Evolutionary conservation across 2,329 filamentous ascomycete species (phyloP).

Genomic region (Ophiostoma angusticollis): DNA sequence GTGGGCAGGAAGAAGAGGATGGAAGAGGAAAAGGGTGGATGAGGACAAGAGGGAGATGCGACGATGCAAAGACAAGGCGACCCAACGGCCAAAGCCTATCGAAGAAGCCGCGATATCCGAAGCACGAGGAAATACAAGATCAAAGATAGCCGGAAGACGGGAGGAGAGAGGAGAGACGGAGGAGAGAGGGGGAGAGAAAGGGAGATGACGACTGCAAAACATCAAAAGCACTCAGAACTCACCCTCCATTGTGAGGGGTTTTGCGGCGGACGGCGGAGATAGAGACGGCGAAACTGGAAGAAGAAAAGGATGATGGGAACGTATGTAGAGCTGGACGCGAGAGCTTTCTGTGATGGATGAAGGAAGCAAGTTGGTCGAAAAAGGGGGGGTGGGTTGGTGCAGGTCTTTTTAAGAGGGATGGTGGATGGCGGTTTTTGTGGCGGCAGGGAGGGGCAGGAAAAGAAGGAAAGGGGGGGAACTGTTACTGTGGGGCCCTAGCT

Average conservation of each 20-base stretch:
- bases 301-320: conserved; percentile 22
- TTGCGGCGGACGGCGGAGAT: conserved; percentile 19
- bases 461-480: conserved; percentile 4
- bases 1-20: conserved; percentile 3
- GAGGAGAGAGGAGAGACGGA: not conserved
- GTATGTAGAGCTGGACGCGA: conserved; percentile 19
- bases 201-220: not conserved
- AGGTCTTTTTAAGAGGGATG: conserved; percentile 7
- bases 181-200: not conserved
- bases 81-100: too few relatives aligned
- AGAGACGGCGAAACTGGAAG: conserved; percentile 16
- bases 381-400: conserved; percentile 19
- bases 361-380: conserved; percentile 23
- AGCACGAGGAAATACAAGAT: not conserved
- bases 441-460: conserved; percentile 5
- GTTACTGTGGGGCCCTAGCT: too few relatives aligned
- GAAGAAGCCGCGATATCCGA: not conserved
- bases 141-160: not conserved
- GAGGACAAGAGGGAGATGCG: not conserved
- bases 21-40: not conserved
- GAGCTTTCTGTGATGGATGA: conserved; percentile 15
- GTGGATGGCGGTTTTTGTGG: conserved; percentile 2
- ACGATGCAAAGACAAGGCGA: not conserved
- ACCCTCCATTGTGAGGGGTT: conserved; percentile 46
- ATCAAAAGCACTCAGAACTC: conserved; percentile 13